phyloP scores from a whole-genome alignment of 2,329 filamentous ascomycete species.

The Zasmidium angulare region DNA sequence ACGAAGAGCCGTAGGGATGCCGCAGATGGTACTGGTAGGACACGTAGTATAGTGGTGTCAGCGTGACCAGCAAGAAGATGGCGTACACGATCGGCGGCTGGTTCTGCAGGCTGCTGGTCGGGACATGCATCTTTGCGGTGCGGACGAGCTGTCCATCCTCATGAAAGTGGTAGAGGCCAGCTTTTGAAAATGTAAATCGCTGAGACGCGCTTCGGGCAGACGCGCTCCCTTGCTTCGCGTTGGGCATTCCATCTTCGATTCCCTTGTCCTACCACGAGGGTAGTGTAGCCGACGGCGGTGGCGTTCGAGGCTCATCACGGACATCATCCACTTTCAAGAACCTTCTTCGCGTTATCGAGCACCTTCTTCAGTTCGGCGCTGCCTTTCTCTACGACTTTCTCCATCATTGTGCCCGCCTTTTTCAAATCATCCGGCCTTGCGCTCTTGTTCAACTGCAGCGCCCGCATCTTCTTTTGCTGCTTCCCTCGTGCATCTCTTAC shows the following conservation, averaged over 20 bases:
- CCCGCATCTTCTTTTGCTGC: conserved; percentile 51
- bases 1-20: conserved; percentile 9
- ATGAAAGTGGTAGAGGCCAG: neutral
- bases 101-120: conserved; percentile 5
- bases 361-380: conserved; percentile 50
- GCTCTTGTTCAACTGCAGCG: conserved; percentile 42
- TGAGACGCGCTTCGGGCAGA: neutral
- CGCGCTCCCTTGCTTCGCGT: neutral
- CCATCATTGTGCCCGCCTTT: conserved; percentile 51
- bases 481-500: conserved; percentile 46
- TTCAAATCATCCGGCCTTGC: conserved; percentile 51
- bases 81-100: conserved; percentile 13
- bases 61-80: conserved; percentile 7
- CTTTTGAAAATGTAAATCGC: neutral
- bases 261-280: neutral
- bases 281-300: too few species aligned
- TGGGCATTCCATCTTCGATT: neutral
- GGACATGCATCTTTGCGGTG: conserved; percentile 1
- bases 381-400: conserved; percentile 52
- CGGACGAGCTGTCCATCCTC: neutral
- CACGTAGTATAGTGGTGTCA: conserved; percentile 22
- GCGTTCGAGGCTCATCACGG: too few species aligned
- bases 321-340: conserved; percentile 38
- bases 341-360: conserved; percentile 49
- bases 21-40: conserved; percentile 23